A percentile compares a stretch with the other conserved stretches of the same genome.
phyloP scores from a whole-genome alignment of 2,329 filamentous ascomycete genomes.

The Aureobasidium sp. region DNA sequence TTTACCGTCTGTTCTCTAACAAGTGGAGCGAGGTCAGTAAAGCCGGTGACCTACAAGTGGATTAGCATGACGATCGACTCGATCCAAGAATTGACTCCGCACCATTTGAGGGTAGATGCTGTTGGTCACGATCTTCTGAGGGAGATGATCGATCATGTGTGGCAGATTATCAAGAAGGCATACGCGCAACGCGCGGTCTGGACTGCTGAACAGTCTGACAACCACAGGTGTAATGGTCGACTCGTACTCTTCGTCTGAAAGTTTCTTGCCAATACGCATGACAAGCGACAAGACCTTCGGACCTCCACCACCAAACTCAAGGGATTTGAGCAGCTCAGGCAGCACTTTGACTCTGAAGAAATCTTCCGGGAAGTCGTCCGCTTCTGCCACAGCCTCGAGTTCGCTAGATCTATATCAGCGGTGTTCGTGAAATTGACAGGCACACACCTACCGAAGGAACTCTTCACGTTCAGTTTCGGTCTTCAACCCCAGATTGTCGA shows the following conservation, averaged over 20 bases:
- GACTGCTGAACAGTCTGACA: conserved; percentile 78
- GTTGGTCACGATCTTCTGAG: conserved; percentile 85
- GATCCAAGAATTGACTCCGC: conserved; percentile 3
- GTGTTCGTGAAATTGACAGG: not conserved
- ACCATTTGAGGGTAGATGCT: conserved; percentile 95
- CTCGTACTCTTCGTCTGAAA: conserved; percentile 86
- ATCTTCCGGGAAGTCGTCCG: conserved; percentile 92
- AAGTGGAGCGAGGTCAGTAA: conserved; percentile 82
- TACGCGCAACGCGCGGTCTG: conserved; percentile 84
- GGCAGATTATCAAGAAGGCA: conserved; percentile 83
- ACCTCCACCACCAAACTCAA: conserved; percentile 95
- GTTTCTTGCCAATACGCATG: conserved; percentile 81
- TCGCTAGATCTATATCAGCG: conserved; percentile 41
- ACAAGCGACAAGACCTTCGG: conserved; percentile 82
- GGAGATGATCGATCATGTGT: conserved; percentile 80
- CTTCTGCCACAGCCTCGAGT: conserved; percentile 60
- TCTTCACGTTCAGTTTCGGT: conserved; percentile 72
- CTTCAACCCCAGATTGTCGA: conserved; percentile 88
- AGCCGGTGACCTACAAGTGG: conserved; percentile 65
- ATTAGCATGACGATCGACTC: conserved; percentile 21
- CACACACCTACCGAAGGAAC: conserved; percentile 56
- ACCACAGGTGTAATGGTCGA: conserved; percentile 75
- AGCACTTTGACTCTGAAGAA: conserved; percentile 97
- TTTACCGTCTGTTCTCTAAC: conserved; percentile 95
- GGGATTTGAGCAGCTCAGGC: conserved; percentile 91